Conservation (phyloP, 2,329 filamentous ascomycete species). For the Cercospora citrullina region DNA sequence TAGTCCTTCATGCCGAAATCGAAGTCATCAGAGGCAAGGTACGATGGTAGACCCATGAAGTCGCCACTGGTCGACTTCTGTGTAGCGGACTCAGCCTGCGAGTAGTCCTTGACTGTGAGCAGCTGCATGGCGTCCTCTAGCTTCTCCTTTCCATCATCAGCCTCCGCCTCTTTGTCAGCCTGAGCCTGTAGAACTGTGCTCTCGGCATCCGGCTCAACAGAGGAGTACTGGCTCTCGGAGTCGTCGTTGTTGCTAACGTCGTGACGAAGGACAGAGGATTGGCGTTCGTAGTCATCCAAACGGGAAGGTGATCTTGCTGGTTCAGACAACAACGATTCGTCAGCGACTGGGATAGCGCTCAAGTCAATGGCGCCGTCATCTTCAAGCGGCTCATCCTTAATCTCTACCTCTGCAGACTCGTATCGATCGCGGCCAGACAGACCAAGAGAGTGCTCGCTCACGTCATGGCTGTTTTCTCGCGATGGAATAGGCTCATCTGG, state of each 20-base stretch:
- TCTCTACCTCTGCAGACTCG: conserved; percentile 67
- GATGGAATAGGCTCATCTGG: conserved; percentile 89
- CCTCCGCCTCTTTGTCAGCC: conserved; percentile 9
- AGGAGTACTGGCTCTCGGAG: conserved; percentile 59
- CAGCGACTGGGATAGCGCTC: conserved; percentile 59
- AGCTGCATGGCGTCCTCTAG: conserved; percentile 40
- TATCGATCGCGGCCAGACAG: conserved; percentile 49
- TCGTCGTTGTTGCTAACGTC: conserved; percentile 47
- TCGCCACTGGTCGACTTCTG: conserved; percentile 25
- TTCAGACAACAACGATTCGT: conserved; percentile 53
- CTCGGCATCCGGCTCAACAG: conserved; percentile 38
- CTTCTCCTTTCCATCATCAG: conserved; percentile 36
- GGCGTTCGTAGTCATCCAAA: conserved; percentile 44
- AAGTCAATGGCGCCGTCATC: conserved; percentile 63
- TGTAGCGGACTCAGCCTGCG: conserved; percentile 30
- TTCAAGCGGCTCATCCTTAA: conserved; percentile 61
- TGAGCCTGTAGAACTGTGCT: conserved; percentile 33
- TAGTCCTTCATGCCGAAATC: conserved; percentile 58
- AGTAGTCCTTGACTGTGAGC: conserved; percentile 39
- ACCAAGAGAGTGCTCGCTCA: conserved; percentile 27
- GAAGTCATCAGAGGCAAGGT: conserved; percentile 52
- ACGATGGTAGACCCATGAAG: conserved; percentile 38
- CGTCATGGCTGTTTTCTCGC: conserved; percentile 61
- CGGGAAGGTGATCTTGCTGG: conserved; percentile 50
- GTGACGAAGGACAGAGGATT: conserved; percentile 60